Base-by-base conservation (phyloP, 306 rosid genomes). In the Macrotyloma uniflorum region DNA sequence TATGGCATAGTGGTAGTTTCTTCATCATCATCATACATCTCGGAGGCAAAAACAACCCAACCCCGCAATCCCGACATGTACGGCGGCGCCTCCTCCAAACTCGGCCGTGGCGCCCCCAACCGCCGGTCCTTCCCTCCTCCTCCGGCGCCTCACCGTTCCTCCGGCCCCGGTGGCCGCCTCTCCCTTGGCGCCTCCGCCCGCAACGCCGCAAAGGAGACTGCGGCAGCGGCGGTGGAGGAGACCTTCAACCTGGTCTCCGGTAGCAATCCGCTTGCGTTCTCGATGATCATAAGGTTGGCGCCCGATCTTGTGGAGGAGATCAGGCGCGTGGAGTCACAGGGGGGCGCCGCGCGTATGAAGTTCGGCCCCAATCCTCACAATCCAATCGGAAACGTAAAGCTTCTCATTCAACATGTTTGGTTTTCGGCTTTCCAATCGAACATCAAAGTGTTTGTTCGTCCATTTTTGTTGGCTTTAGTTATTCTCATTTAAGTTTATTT, bases 261-360 rank as follows among this genome's bases (percentile, higher is more conserved):
- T 5, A 85, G 43, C 42, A 84, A 92, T 59, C 87, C 99, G 2
- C 86, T 84, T n/a, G 90, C 93, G 10, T 95, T 92, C 83, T 86
- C 90, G 8, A 90, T 93, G 97, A 91, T 93, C 74, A 95, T 95
- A 67, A 81, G 89, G 32, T 80, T 95, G 35, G 93, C 88, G 7
- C 99, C 99, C 2, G 90, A 93, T 83, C 87, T 93, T 82, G 91
- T 91, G 12, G 98, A 95, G 22, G 98, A 93, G 93, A 93, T 95
- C 96, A 93, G 80, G 88, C 99, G 99, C 76, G 86, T 87, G 58
- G 99, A 95, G 76, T 86, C 93, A 50, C 91, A 85, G 50, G 98
- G 92, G 42, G 98, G 97, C 23, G 85, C 85, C 73, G 87, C 99
- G 38, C 86, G 94, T 32, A 85, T 95, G 85, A 95, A 95, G 78